These are phyloP conservation scores for Sphagnum fallax DNA, from an alignment of 228 moss, liverwort and hornwort species.

Conservation along the genomic window DNA sequence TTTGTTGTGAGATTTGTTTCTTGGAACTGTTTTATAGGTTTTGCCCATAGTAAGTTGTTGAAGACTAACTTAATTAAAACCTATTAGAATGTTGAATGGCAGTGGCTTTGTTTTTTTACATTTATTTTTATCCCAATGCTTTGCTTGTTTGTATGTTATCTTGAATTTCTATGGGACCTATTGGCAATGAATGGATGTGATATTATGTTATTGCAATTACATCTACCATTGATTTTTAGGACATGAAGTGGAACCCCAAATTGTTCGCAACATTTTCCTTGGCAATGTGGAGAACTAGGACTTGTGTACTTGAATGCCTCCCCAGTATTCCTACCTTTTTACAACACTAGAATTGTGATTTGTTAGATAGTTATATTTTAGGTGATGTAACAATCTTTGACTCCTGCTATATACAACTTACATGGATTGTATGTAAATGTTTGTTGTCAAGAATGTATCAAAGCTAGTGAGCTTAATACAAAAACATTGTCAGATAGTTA, in stretches of 20 bases:
- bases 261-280: conserved; percentile 50
- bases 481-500: conserved; percentile 55
- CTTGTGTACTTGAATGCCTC: conserved; percentile 56
- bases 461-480: conserved; percentile 65
- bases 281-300: conserved; percentile 56
- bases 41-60: too few relatives aligned
- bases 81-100: too few relatives aligned
- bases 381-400: too few relatives aligned
- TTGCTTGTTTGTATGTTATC: too few relatives aligned
- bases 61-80: too few relatives aligned
- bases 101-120: too few relatives aligned
- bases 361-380: too few relatives aligned
- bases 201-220: conserved; percentile 21
- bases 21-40: too few relatives aligned
- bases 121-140: too few relatives aligned
- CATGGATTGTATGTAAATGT: conserved; percentile 31
- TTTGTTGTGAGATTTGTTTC: not conserved
- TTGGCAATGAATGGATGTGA: not conserved
- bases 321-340: conserved; percentile 15
- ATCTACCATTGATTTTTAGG: conserved; percentile 59
- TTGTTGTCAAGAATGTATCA: conserved; percentile 49
- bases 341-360: too few relatives aligned
- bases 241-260: conserved; percentile 47
- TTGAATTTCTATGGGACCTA: not conserved
- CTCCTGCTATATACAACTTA: too few relatives aligned